These are phyloP conservation scores for Rachicladosporium sp. DNA, from an alignment of 2,329 filamentous ascomycete species.

Conservation along the genomic window DNA sequence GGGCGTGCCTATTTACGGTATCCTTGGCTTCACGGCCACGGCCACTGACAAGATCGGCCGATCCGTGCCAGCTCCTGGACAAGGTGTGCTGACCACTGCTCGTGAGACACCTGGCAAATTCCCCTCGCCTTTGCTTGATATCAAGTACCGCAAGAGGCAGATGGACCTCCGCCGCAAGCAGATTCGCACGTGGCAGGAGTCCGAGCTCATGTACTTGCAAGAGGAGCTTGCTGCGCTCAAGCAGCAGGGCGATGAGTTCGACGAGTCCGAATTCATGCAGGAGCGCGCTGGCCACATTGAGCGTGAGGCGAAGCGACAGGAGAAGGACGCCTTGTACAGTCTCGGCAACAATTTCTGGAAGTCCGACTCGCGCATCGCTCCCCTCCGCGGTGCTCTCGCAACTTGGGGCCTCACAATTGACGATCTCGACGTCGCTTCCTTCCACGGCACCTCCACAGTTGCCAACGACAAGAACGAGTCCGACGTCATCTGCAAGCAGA, in stretches of 20 bases:
- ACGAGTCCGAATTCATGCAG: constrained; percentile 73
- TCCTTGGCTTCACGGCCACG: constrained; percentile 84
- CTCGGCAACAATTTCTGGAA: constrained; percentile 99
- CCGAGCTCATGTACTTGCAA: constrained; percentile 81
- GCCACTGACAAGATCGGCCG: constrained; percentile 98
- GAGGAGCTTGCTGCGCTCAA: constrained; percentile 90
- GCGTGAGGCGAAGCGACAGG: constrained; percentile 74
- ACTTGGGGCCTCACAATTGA: constrained; percentile 98
- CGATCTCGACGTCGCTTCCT: constrained; percentile 86
- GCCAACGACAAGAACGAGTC: constrained; percentile 99
- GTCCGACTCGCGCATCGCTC: constrained; percentile 82
- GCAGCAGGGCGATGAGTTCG: constrained; percentile 58
- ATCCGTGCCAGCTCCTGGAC: constrained; percentile 88
- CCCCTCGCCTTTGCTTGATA: constrained; percentile 88
- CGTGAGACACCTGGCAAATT: constrained; percentile 85
- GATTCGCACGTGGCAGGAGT: constrained; percentile 94
- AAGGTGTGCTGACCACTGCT: constrained; percentile 92
- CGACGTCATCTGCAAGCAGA: constrained; percentile 89
- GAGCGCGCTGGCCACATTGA: constrained; percentile 80
- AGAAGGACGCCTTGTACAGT: constrained; percentile 83
- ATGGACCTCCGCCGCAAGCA: constrained; percentile 87
- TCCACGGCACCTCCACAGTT: constrained; percentile 97
- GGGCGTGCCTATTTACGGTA: constrained; percentile 95
- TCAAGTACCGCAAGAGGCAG: constrained; percentile 93
- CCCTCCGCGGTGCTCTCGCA: constrained; percentile 86